Evolutionary conservation across 192 early-diverging fungal species (phyloP).

Genomic region (Pilaira anomala): DNA sequence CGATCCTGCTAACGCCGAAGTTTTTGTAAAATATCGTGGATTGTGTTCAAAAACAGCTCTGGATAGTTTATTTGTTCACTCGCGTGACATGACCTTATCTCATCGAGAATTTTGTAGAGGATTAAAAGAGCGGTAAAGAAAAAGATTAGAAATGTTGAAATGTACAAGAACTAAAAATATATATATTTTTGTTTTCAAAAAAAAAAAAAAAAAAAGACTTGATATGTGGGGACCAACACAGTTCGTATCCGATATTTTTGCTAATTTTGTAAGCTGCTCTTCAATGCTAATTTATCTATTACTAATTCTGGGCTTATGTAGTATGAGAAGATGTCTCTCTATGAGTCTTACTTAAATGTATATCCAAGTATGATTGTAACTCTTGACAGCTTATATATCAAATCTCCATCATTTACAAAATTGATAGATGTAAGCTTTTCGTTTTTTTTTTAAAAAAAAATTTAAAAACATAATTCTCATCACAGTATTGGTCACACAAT

Average conservation of each 20-base stretch:
- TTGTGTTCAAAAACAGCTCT: background rate
- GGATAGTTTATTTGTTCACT: background rate
- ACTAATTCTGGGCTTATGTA: background rate
- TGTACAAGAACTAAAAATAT: background rate
- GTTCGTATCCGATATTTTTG: constrained; percentile 17
- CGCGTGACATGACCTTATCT: background rate
- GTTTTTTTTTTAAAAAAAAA: background rate
- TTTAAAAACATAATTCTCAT: background rate
- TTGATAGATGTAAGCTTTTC: constrained; percentile 2
- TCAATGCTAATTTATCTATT: background rate
- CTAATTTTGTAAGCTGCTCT: background rate
- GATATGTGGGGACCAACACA: constrained; percentile 22
- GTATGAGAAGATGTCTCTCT: constrained; percentile 4
- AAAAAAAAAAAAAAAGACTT: constrained; percentile 5
- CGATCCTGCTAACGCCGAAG: background rate
- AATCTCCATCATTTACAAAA: constrained; percentile 10
- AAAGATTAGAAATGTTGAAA: background rate
- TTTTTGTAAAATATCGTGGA: background rate
- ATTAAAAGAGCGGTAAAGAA: constrained; percentile 7
- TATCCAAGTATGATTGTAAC: constrained; percentile 11
- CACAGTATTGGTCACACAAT: background rate
- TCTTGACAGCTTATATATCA: constrained; percentile 12
- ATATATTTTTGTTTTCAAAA: too few relatives aligned
- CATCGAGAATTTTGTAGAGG: background rate
- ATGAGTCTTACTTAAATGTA: constrained; percentile 7